phyloP scores from a whole-genome alignment of 176 grass and related monocot species.

The Aegilops umbellulata region DNA sequence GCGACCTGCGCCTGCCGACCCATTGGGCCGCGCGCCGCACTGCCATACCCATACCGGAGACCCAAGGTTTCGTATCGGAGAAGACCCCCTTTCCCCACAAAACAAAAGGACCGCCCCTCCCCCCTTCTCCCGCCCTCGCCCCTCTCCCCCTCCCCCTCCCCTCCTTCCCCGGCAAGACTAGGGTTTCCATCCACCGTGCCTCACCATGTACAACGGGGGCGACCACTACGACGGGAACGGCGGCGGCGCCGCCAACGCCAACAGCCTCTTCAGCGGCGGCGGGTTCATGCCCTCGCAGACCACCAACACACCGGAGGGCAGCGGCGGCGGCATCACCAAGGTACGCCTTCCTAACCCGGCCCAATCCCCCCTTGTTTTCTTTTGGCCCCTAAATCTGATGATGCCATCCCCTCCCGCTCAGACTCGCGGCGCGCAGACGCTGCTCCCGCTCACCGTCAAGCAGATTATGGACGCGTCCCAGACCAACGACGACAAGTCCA shows the following conservation, averaged over 20 bases:
- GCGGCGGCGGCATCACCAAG: slow-evolving; percentile 46
- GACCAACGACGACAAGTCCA: slow-evolving; percentile 68
- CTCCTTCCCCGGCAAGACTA: slow-evolving; percentile 21
- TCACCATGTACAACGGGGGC: slow-evolving; percentile 51
- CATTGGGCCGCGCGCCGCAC: not conserved
- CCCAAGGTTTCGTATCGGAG: not conserved
- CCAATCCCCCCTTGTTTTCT: not conserved
- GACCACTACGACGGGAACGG: slow-evolving; percentile 40
- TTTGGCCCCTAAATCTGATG: not conserved
- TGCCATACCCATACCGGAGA: not conserved
- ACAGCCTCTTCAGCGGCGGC: slow-evolving; percentile 65
- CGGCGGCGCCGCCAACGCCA: slow-evolving; percentile 32
- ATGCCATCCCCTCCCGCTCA: not conserved
- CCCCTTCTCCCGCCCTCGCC: not conserved
- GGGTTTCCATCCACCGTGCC: slow-evolving; percentile 27
- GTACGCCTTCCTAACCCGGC: slow-evolving; percentile 11
- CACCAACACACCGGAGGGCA: slow-evolving; percentile 48
- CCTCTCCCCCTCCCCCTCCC: not conserved
- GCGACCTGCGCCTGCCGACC: not conserved
- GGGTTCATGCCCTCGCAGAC: slow-evolving; percentile 95
- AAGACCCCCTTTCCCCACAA: too few species aligned
- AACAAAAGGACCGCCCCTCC: not conserved
- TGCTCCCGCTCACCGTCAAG: slow-evolving; percentile 86
- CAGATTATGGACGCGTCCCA: slow-evolving; percentile 79
- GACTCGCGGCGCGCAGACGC: slow-evolving; percentile 45